Conservation (phyloP, 208 protist genomes). For the Wallacemonas sp. region DNA sequence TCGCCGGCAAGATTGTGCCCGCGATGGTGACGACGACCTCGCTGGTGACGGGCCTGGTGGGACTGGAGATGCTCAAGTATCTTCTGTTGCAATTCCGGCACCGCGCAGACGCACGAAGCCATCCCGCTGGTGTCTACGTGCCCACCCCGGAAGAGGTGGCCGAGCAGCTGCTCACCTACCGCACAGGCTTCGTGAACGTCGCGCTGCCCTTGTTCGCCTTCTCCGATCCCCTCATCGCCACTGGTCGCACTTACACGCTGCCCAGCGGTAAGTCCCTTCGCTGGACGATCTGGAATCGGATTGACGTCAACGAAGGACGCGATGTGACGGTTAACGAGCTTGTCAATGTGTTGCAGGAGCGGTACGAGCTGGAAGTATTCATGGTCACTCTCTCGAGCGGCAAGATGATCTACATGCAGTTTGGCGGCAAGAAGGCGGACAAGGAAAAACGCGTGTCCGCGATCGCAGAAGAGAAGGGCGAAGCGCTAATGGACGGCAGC, state of each 20-base stretch:
- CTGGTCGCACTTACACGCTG: constrained; percentile 44
- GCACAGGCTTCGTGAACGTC: constrained; percentile 98
- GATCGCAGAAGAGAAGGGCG: constrained; percentile 57
- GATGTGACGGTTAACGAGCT: constrained; percentile 95
- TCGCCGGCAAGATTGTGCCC: constrained; percentile 99
- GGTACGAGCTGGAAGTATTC: constrained; percentile 91
- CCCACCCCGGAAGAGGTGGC: constrained; percentile 32
- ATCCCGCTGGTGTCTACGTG: constrained; percentile 10
- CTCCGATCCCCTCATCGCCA: constrained; percentile 92
- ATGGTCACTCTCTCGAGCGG: constrained; percentile 89
- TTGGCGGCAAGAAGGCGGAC: constrained; percentile 75
- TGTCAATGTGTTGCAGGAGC: constrained; percentile 78
- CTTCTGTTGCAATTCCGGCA: constrained; percentile 58
- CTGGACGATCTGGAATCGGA: constrained; percentile 97
- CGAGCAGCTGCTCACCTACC: constrained; percentile 71
- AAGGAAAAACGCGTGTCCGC: constrained; percentile 58
- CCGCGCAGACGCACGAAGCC: background rate
- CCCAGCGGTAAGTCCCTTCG: constrained; percentile 50
- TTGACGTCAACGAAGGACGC: constrained; percentile 93
- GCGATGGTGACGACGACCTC: constrained; percentile 99
- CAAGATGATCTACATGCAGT: constrained; percentile 84
- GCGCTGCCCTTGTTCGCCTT: constrained; percentile 97
- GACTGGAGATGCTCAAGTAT: constrained; percentile 98
- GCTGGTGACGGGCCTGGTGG: constrained; percentile 97
- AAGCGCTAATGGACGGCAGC: constrained; percentile 47